Evolutionary conservation across 768 basidiomycete species (phyloP).

Genomic region (Tricholoma furcatifolium): DNA sequence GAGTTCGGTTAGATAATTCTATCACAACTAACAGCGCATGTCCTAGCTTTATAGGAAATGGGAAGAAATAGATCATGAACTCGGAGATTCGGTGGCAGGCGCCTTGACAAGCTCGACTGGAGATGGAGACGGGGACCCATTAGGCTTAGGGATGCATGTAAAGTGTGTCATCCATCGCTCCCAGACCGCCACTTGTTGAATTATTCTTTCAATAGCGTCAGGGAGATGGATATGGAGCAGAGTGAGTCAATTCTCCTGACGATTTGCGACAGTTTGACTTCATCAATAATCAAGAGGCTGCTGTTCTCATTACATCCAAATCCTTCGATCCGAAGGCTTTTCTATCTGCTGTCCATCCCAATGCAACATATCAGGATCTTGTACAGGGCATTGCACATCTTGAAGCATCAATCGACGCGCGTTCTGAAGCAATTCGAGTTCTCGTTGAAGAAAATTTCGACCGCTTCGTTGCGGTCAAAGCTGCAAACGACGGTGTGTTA

Average conservation of each 20-base stretch:
- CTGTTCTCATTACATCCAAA: conserved; percentile 86
- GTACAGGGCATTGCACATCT: conserved; percentile 74
- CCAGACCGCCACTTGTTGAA: conserved; percentile 3
- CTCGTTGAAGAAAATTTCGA: conserved; percentile 99
- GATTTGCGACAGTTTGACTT: neutral
- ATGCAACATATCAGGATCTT: conserved; percentile 93
- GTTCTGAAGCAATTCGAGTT: conserved; percentile 91
- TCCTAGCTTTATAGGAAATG: conserved; percentile 55
- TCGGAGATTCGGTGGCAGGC: conserved; percentile 73
- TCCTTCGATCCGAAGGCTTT: conserved; percentile 96
- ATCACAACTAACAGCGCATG: neutral
- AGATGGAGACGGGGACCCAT: conserved; percentile 71
- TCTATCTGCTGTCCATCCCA: conserved; percentile 87
- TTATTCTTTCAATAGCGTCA: conserved; percentile 39
- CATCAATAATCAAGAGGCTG: conserved; percentile 51
- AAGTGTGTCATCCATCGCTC: conserved; percentile 42
- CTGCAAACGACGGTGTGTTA: conserved; percentile 83
- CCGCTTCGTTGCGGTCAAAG: conserved; percentile 95
- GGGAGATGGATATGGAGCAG: conserved; percentile 73
- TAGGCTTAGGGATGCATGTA: conserved; percentile 69
- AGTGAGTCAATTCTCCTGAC: conserved; percentile 45
- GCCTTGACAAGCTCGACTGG: conserved; percentile 55
- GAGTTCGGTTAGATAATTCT: conserved; percentile 20
- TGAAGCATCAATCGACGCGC: conserved; percentile 77
- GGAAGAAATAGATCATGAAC: conserved; percentile 88